Evolutionary conservation across 139 green algal genomes (phyloP).

Genomic region (Desmodesmus armatus): DNA sequence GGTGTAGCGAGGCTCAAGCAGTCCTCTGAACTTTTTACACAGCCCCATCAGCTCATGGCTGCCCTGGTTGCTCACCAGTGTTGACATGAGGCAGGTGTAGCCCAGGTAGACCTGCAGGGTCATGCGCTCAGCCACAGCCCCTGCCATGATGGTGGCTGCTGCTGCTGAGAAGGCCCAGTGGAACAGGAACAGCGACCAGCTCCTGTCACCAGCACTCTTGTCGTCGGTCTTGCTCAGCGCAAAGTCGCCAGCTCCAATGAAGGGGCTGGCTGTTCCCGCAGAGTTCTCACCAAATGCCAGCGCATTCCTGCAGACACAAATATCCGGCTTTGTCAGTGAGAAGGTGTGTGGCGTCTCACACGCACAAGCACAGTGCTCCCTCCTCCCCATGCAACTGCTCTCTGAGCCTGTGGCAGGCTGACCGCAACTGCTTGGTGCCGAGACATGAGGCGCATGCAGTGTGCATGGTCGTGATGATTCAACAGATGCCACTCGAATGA

Average conservation of each 20-base stretch:
- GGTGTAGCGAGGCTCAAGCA: neutral
- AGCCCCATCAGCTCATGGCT: too few species aligned
- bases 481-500: too few species aligned
- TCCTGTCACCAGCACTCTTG: neutral
- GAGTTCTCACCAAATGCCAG: conserved; percentile 46
- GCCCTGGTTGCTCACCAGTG: conserved; percentile 79
- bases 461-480: too few species aligned
- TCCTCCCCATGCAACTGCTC: too few species aligned
- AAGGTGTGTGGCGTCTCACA: neutral
- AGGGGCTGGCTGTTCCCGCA: conserved; percentile 31
- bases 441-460: too few species aligned
- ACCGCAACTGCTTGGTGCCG: too few species aligned
- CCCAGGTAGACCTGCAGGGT: conserved; percentile 69
- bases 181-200: conserved; percentile 58
- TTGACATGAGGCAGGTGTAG: conserved; percentile 76
- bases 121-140: conserved; percentile 66
- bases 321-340: neutral
- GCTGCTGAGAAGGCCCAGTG: conserved; percentile 71
- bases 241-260: conserved; percentile 56
- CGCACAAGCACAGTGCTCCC: too few species aligned
- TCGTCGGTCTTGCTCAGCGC: conserved; percentile 37
- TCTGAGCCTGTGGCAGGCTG: too few species aligned
- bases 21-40: too few species aligned
- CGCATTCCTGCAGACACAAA: conserved; percentile 42
- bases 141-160: conserved; percentile 64